Evolutionary conservation across 164 flowering plant species (phyloP), one percentile per base, ranked within the genome.

Genomic region (Umbilicus rupestris): DNA sequence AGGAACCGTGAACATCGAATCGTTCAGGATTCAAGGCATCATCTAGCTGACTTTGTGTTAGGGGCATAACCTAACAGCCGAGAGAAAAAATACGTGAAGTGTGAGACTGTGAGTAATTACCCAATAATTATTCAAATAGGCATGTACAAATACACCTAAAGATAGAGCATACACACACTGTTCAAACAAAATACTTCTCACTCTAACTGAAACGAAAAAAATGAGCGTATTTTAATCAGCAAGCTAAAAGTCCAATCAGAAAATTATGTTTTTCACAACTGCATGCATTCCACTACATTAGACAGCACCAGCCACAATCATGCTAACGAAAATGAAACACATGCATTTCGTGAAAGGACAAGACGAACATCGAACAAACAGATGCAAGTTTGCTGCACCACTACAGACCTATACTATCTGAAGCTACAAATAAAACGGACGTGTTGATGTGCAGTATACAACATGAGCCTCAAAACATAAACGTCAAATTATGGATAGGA

Each of bases 11-110:
- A 39, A 81, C 64, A 59, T 82, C 94, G 80, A 83, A 81, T 19
- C 75, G 79, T 45, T 68, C 78, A 64, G 93, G 87, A 68, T 86
- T 91, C 96, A 91, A 86, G 66, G 97, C 93, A 65, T 91, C 97
- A 58, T 94, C 93, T 71, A 91, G 85, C 74, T 87, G 97, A 52
- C 83, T 82, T 77, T 87, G 97, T 10, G 90, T 85, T 65, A 91
- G 77, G 60, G 87, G 64, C 88, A 91, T 86, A 47, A 91, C 90
- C 97, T 94, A 69, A 30, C 31, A 77, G 62, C 66, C 16, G 66
- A 3, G 67, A n/a, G 3, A 62, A n/a, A 8, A 62, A 62, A 33
- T 19, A 16, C 15, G 7, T 28, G 2, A 28, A 30, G 29, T 14
- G 31, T 28, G 20, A 35, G 19, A 30, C 28, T 14, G 31, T 28